Evolutionary conservation across 495 filamentous ascomycete species (phyloP).

Genomic region (Wilcoxina mikolae): DNA sequence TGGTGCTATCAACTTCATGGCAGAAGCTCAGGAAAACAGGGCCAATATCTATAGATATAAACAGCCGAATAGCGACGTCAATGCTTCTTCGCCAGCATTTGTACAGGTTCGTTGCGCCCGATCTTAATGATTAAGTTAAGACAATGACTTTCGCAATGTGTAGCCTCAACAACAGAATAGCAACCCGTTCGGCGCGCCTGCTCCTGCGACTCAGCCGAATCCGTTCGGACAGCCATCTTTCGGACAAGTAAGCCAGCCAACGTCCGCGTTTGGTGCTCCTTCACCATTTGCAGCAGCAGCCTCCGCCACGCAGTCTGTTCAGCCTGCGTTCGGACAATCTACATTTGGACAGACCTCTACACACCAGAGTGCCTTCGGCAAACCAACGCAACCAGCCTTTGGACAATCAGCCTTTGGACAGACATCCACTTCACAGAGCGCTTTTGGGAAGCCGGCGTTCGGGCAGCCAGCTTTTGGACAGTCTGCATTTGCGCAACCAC

Average conservation of each 20-base stretch:
- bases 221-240: slow-evolving; percentile 23
- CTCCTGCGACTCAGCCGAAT: neutral
- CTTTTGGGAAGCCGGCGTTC: slow-evolving; percentile 28
- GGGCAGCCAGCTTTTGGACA: slow-evolving; percentile 24
- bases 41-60: slow-evolving; percentile 7
- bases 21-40: slow-evolving; percentile 21
- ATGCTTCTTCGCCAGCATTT: neutral
- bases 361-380: slow-evolving; percentile 25
- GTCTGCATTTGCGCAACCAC: neutral
- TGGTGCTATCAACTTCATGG: slow-evolving; percentile 24
- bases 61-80: neutral
- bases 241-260: slow-evolving; percentile 15
- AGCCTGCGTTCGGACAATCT: slow-evolving; percentile 24
- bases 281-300: neutral
- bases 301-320: neutral
- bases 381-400: slow-evolving; percentile 26
- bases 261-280: neutral
- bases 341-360: slow-evolving; percentile 22
- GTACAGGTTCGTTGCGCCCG: neutral
- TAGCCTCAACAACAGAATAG: neutral
- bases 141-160: too few species aligned
- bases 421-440: slow-evolving; percentile 21
- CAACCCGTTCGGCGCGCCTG: slow-evolving; percentile 5
- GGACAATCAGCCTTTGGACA: slow-evolving; percentile 31
- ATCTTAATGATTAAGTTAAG: neutral